phyloP scores from a whole-genome alignment of 2,329 filamentous ascomycete genomes.

The Blumeria graminis region DNA sequence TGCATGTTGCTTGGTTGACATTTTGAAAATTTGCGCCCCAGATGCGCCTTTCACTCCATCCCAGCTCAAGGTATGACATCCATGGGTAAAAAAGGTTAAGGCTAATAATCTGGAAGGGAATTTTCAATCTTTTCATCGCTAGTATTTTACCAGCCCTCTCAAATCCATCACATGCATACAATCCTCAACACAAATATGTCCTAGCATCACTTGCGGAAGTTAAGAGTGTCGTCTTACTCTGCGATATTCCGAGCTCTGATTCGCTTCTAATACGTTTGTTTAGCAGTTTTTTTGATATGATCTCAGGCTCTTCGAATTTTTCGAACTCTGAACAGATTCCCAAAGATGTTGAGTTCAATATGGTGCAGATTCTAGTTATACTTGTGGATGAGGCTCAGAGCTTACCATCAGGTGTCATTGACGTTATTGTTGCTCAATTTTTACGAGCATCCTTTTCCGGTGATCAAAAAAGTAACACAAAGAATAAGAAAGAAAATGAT shows the following conservation, averaged over 20 bases:
- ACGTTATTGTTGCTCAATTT: conserved; percentile 89
- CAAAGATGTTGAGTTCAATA: conserved; percentile 82
- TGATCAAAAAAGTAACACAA: conserved; percentile 19
- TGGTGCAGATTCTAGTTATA: conserved; percentile 64
- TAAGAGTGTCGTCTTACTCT: conserved; percentile 80
- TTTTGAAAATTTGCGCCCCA: conserved; percentile 77
- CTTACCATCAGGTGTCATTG: conserved; percentile 60
- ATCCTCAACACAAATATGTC: conserved; percentile 79
- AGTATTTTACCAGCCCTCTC: conserved; percentile 65
- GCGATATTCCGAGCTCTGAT: conserved; percentile 65
- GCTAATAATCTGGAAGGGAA: conserved; percentile 36
- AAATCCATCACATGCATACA: conserved; percentile 72
- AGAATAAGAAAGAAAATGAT: conserved; percentile 30
- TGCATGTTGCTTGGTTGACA: conserved; percentile 74
- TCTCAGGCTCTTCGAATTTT: conserved; percentile 53
- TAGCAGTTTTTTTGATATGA: conserved; percentile 72
- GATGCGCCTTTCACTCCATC: conserved; percentile 80
- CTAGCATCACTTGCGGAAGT: conserved; percentile 72
- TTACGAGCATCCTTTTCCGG: conserved; percentile 56
- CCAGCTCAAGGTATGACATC: conserved; percentile 54
- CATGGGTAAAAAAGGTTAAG: not conserved
- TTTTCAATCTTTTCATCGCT: conserved; percentile 73
- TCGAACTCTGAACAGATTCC: conserved; percentile 59
- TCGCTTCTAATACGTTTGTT: conserved; percentile 62
- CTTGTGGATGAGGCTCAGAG: conserved; percentile 67